Conservation (phyloP, 2,329 filamentous ascomycete species). For the Aspergillus tanneri region DNA sequence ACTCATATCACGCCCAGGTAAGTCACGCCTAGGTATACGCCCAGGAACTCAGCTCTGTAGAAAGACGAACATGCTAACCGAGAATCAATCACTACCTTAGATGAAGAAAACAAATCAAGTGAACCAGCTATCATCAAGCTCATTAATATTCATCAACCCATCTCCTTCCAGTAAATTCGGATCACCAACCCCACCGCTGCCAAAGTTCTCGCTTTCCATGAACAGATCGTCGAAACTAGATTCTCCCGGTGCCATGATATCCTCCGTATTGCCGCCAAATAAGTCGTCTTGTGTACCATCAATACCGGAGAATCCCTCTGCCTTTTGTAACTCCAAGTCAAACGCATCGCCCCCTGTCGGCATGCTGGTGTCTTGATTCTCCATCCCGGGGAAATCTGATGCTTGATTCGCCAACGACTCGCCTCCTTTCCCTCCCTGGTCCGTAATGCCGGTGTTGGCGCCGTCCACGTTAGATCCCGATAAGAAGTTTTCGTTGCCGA, state of each 20-base stretch:
- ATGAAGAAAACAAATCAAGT: conserved; percentile 14
- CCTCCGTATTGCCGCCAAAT: conserved; percentile 28
- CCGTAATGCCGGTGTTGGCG: conserved; percentile 16
- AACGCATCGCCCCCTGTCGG: conserved; percentile 36
- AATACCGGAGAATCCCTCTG: conserved; percentile 25
- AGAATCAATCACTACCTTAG: not conserved
- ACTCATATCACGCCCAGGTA: no score
- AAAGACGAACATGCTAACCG: not conserved
- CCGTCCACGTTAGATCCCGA: conserved; percentile 33
- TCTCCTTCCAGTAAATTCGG: conserved; percentile 38
- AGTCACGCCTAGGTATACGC: no score
- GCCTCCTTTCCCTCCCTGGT: conserved; percentile 17
- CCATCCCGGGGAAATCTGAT: conserved; percentile 32
- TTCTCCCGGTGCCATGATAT: conserved; percentile 41
- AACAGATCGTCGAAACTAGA: conserved; percentile 49
- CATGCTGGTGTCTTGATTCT: conserved; percentile 32
- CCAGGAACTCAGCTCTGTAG: not conserved
- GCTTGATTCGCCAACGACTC: conserved; percentile 23
- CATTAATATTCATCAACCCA: conserved; percentile 39
- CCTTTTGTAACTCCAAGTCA: conserved; percentile 37
- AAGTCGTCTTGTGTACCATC: conserved; percentile 17
- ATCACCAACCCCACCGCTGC: conserved; percentile 31
- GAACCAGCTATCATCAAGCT: conserved; percentile 45
- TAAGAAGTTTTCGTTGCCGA: conserved; percentile 41
- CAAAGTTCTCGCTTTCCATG: conserved; percentile 41